Base-by-base conservation (phyloP, 2,329 filamentous ascomycete species). In the Aspergillus sergii region DNA sequence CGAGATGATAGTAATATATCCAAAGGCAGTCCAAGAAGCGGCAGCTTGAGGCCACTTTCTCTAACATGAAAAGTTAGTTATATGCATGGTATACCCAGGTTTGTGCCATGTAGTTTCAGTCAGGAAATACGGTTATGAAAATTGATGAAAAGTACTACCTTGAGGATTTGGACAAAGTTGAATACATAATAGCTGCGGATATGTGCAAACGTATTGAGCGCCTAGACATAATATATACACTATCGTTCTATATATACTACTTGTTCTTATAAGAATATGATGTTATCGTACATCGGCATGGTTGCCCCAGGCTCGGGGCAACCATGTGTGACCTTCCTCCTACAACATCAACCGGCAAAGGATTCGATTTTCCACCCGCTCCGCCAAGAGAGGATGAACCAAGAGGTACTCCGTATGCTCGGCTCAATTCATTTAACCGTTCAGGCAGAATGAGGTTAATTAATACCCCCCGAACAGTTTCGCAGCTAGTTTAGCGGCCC, bases 11-110 rank as follows among this genome's bases (percentile, higher is more conserved):
- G 70, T 45, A 32, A 34, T 68, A 23, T 69, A 67, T 45, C 69
- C 59, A 57, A 71, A 64, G 61, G 68, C 62, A 59, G 66, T 57
- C 68, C 68, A 23, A 64, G 71, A 21, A 77, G 75, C 68, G 73
- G 71, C 9, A 65, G 63, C 30, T 54, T 77, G 50, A 67, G 74
- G 41, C 75, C 75, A 54, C 57, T 76, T 53, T 63, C 65, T n/a
- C 63, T 65, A 21, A 50, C 26, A 32, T 65, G 45, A 43, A 23
- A 11, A 8, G 36, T 43, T 21, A 21, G 28, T 7, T 28, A 11
- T 32, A 30, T 50, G 56, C 14, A 48, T 23, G 39, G 36, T 59
- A 59, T 55, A 53, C 26, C 28, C 26, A 6, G 51, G 8, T 6
- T 21, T 4, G 21, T 51, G 28, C n/a, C 19, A 51, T 11, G 21